phyloP scores from a whole-genome alignment of 2,329 filamentous ascomycete species.

The Coniosporium tulheliwenetii region DNA sequence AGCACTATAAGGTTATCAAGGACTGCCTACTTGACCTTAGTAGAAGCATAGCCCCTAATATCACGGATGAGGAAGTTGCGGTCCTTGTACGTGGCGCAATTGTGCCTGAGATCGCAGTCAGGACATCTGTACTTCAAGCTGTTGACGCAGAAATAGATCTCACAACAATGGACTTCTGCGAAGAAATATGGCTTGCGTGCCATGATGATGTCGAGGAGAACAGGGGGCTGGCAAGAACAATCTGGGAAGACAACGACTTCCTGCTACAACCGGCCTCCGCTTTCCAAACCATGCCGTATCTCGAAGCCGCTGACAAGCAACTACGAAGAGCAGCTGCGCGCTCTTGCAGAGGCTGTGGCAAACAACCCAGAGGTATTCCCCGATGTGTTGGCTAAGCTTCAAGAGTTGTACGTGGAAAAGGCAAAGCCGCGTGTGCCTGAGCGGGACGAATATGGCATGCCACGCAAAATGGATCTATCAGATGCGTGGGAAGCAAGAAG shows the following conservation, averaged over 20 bases:
- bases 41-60: constrained; percentile 70
- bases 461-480: constrained; percentile 68
- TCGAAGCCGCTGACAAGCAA: constrained; percentile 65
- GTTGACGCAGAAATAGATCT: constrained; percentile 87
- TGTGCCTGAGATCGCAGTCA: constrained; percentile 63
- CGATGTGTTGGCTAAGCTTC: constrained; percentile 47
- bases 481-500: constrained; percentile 89
- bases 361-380: constrained; percentile 44
- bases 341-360: constrained; percentile 59
- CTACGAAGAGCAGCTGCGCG: constrained; percentile 72
- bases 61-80: constrained; percentile 53
- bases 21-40: constrained; percentile 82
- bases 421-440: constrained; percentile 71
- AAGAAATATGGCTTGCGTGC: constrained; percentile 85
- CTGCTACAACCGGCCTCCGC: constrained; percentile 50
- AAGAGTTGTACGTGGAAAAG: constrained; percentile 58
- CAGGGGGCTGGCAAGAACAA: constrained; percentile 62
- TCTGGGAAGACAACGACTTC: constrained; percentile 91
- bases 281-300: constrained; percentile 55
- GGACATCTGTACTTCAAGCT: constrained; percentile 72
- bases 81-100: constrained; percentile 67
- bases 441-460: constrained; percentile 89
- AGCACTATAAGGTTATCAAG: constrained; percentile 90
- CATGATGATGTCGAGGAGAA: constrained; percentile 89
- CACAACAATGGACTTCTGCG: constrained; percentile 69